phyloP scores from a whole-genome alignment of 2,329 filamentous ascomycete genomes.

The Didymella glomerata region DNA sequence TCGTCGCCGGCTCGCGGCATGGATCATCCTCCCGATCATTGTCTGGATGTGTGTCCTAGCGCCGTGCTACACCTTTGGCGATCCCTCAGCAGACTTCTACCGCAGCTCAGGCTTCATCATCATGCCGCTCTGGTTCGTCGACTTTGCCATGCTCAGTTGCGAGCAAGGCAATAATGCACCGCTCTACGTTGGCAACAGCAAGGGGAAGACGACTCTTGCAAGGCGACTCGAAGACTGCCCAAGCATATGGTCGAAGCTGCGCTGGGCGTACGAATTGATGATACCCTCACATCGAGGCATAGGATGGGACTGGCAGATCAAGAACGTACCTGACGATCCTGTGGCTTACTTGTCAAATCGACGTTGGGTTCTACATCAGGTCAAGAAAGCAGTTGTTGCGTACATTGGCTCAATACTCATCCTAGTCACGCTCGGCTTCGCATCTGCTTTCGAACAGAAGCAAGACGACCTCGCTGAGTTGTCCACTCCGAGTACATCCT shows the following conservation, averaged over 20 bases:
- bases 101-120: slow-evolving; percentile 4
- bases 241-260: neutral
- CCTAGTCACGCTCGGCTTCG: neutral
- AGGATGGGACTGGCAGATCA: slow-evolving; percentile 8
- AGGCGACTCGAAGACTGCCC: neutral
- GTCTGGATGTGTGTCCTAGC: neutral
- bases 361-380: neutral
- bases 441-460: neutral
- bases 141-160: neutral
- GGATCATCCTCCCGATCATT: neutral
- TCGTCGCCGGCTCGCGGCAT: neutral
- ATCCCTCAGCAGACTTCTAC: slow-evolving; percentile 8
- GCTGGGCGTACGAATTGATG: slow-evolving; percentile 1
- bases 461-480: no score
- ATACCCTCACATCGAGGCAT: slow-evolving; percentile 1
- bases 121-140: slow-evolving; percentile 3
- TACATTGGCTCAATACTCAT: neutral
- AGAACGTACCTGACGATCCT: neutral
- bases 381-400: neutral
- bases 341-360: neutral
- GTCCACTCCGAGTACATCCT: neutral
- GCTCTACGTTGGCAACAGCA: neutral
- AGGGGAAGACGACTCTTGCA: no score
- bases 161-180: neutral
- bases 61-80: slow-evolving; percentile 4